Percentiles rank a stretch among this genome's conserved stretches.
phyloP scores from a whole-genome alignment of 1,284 basidiomycete genomes.

The Ceratobasidium sp. region DNA sequence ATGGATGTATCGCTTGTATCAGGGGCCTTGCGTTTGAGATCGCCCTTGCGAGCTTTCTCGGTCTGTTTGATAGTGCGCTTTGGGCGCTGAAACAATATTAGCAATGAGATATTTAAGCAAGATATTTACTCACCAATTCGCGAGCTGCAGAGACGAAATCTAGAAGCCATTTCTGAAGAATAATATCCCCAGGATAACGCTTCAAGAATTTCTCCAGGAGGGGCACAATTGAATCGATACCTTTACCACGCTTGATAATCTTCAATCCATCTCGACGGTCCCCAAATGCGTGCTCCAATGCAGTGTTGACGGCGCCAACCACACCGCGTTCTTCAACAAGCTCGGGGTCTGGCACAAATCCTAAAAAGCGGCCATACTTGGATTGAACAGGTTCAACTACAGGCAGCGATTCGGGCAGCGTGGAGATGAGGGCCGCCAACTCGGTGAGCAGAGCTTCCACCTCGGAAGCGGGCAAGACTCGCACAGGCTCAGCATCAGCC shows the following conservation, averaged over 20 bases:
- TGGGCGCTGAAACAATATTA: background rate
- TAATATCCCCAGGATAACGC: background rate
- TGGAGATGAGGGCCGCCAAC: background rate
- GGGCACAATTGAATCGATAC: background rate
- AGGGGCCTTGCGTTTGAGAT: background rate
- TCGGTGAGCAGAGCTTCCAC: background rate
- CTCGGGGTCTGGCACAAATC: background rate
- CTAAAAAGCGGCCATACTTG: background rate
- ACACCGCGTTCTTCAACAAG: background rate
- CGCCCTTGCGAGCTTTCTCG: background rate
- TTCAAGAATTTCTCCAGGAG: background rate
- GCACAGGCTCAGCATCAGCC: background rate
- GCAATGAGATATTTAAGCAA: background rate
- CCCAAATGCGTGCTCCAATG: background rate
- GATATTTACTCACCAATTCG: background rate
- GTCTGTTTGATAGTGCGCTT: background rate
- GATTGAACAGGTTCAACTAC: background rate
- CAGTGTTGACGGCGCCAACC: slow-evolving; percentile 1
- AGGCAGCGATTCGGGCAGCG: background rate
- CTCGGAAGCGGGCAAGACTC: background rate
- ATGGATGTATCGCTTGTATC: background rate
- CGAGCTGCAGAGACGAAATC: background rate
- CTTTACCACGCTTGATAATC: background rate
- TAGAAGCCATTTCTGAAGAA: background rate
- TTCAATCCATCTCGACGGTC: background rate